Percentiles rank a stretch among this genome's conserved stretches.
Conservation (phyloP, 768 basidiomycete species). For the Collybia mongolica region DNA sequence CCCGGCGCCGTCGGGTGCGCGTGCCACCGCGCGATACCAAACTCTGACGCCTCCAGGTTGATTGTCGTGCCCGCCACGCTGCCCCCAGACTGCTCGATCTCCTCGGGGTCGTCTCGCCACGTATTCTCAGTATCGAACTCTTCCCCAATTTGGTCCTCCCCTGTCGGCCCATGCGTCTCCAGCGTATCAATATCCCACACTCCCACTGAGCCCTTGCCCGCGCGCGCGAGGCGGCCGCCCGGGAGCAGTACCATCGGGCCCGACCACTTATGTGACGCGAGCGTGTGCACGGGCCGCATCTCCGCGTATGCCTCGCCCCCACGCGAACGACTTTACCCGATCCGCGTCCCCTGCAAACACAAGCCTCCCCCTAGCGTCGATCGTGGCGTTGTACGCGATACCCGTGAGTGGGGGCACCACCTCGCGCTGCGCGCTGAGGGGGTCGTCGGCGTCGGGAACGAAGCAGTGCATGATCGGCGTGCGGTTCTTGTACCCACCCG, state of each 20-base stretch:
- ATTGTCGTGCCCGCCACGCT: not conserved
- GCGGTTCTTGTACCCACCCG: constrained; percentile 32
- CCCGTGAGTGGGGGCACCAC: constrained; percentile 20
- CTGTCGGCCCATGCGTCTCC: constrained; percentile 12
- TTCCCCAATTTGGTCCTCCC: constrained; percentile 10
- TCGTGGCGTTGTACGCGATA: constrained; percentile 16
- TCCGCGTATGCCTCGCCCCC: constrained; percentile 4
- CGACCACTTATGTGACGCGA: constrained; percentile 16
- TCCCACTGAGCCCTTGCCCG: not conserved
- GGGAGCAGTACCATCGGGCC: constrained; percentile 31
- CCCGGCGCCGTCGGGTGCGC: constrained; percentile 1
- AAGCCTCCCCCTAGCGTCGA: constrained; percentile 33
- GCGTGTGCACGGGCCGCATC: constrained; percentile 27
- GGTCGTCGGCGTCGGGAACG: constrained; percentile 13
- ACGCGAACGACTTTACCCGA: constrained; percentile 37
- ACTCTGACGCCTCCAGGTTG: not conserved
- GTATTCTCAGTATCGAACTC: constrained; percentile 6
- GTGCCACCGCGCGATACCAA: not conserved
- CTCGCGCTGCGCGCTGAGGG: constrained; percentile 4
- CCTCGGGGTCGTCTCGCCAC: constrained; percentile 15
- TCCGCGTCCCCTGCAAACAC: constrained; percentile 32
- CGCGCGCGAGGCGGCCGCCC: not conserved
- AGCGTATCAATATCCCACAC: constrained; percentile 24
- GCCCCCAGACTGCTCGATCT: constrained; percentile 20
- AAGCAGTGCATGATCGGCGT: constrained; percentile 26